Conservation (phyloP, 768 basidiomycete genomes). For the Mrakia hoshinonis region DNA sequence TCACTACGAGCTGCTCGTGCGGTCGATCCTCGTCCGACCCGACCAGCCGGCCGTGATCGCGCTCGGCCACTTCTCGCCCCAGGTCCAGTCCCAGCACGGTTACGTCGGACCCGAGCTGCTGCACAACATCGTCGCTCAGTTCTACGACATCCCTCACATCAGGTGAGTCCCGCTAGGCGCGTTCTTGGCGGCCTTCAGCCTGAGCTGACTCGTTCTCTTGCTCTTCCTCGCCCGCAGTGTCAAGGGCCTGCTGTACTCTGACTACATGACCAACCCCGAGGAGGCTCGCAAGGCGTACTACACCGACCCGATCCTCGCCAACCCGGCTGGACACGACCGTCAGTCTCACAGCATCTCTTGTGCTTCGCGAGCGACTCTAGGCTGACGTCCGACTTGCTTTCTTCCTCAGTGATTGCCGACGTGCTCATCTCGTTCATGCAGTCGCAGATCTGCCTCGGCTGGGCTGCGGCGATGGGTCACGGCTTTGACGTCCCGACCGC, state of each 20-base stretch:
- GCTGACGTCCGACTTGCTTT: neutral
- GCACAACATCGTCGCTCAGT: conserved; percentile 85
- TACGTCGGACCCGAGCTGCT: conserved; percentile 83
- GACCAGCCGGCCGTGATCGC: conserved; percentile 87
- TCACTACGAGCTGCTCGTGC: conserved; percentile 84
- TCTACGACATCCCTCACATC: conserved; percentile 93
- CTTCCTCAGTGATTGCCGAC: conserved; percentile 60
- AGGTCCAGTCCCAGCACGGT: conserved; percentile 66
- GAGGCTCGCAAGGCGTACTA: conserved; percentile 61
- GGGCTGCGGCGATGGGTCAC: conserved; percentile 59
- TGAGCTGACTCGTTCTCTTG: neutral
- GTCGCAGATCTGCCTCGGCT: conserved; percentile 74
- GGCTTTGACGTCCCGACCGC: conserved; percentile 54
- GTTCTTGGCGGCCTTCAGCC: too few relatives aligned
- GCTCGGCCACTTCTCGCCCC: conserved; percentile 90
- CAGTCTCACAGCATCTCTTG: neutral
- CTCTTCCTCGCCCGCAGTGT: conserved; percentile 45
- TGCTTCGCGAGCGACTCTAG: neutral
- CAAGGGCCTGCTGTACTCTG: conserved; percentile 71
- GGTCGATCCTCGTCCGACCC: conserved; percentile 79
- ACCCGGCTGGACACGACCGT: conserved; percentile 61
- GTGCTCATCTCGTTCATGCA: conserved; percentile 86
- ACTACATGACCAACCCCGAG: conserved; percentile 65
- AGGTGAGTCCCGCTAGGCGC: conserved; percentile 44
- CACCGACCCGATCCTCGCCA: conserved; percentile 74